These are phyloP conservation scores for Taiwanofungus camphoratus DNA, from an alignment of 1,284 basidiomycete genomes.

Conservation along the genomic window DNA sequence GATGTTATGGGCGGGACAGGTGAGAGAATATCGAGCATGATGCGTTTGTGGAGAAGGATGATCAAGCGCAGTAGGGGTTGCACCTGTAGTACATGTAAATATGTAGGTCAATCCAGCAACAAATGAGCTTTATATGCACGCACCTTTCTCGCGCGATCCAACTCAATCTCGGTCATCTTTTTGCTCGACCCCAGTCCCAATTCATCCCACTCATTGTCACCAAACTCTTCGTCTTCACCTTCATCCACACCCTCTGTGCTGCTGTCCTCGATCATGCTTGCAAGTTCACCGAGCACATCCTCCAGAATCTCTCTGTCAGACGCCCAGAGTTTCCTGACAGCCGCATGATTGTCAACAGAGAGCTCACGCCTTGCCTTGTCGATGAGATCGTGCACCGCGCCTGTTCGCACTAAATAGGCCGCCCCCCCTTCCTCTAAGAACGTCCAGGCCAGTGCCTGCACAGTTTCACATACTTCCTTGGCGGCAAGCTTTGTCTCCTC, in stretches of 20 bases:
- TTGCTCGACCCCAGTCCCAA: conserved; percentile 42
- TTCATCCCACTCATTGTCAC: conserved; percentile 56
- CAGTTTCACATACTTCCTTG: conserved; percentile 41
- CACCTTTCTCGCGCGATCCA: conserved; percentile 25
- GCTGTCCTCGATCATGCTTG: conserved; percentile 44
- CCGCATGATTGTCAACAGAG: conserved; percentile 51
- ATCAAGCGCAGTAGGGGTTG: conserved; percentile 54
- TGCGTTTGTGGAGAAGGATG: conserved; percentile 56
- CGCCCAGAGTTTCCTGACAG: conserved; percentile 52
- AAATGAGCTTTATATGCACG: neutral
- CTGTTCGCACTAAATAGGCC: conserved; percentile 58
- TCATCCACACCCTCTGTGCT: conserved; percentile 20
- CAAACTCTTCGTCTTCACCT: conserved; percentile 24
- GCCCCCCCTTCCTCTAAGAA: conserved; percentile 29
- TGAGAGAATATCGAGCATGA: conserved; percentile 44
- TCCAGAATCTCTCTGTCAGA: conserved; percentile 53
- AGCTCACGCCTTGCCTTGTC: conserved; percentile 47
- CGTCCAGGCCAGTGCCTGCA: conserved; percentile 35
- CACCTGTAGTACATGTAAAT: conserved; percentile 33
- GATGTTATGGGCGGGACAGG: conserved; percentile 19
- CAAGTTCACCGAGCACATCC: conserved; percentile 57
- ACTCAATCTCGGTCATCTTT: conserved; percentile 24
- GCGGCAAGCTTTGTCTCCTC: conserved; percentile 41
- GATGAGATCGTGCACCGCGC: conserved; percentile 60
- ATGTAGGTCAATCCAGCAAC: neutral